A percentile compares a stretch with the other conserved stretches of the same genome.
Evolutionary conservation across 768 basidiomycete species (phyloP).

Genomic region (Boletus tylopilopsis): DNA sequence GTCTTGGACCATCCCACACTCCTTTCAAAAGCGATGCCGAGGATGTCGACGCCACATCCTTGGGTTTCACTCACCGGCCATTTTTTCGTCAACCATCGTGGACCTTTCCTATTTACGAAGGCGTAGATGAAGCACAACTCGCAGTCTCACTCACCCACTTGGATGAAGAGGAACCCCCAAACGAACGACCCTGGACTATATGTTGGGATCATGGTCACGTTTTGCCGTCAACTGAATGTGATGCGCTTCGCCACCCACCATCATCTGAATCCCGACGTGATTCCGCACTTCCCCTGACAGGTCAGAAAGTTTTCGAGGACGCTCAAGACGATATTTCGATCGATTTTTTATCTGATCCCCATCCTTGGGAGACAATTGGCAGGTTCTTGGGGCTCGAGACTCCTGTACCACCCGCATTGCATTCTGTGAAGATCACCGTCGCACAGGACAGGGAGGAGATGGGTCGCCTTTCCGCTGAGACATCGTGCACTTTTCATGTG

Average conservation of each 20-base stretch:
- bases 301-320: background rate
- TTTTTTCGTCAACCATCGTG: background rate
- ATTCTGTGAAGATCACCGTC: slow-evolving; percentile 8
- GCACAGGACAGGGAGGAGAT: slow-evolving; percentile 27
- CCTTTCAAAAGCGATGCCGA: background rate
- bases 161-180: background rate
- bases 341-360: slow-evolving; percentile 29
- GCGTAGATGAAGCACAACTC: background rate
- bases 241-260: background rate
- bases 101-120: background rate
- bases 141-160: background rate
- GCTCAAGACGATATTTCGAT: slow-evolving; percentile 8
- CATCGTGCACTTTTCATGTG: background rate
- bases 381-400: slow-evolving; percentile 21
- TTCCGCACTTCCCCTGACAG: background rate
- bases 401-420: background rate
- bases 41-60: background rate
- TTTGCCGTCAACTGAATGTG: background rate
- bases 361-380: slow-evolving; percentile 31
- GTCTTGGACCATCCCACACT: background rate
- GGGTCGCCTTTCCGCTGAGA: slow-evolving; percentile 13
- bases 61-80: background rate
- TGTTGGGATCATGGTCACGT: background rate
- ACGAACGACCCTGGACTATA: background rate
- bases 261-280: background rate